Base-by-base conservation (phyloP, 768 basidiomycete genomes). In the Rhodotorula taiwanensis region DNA sequence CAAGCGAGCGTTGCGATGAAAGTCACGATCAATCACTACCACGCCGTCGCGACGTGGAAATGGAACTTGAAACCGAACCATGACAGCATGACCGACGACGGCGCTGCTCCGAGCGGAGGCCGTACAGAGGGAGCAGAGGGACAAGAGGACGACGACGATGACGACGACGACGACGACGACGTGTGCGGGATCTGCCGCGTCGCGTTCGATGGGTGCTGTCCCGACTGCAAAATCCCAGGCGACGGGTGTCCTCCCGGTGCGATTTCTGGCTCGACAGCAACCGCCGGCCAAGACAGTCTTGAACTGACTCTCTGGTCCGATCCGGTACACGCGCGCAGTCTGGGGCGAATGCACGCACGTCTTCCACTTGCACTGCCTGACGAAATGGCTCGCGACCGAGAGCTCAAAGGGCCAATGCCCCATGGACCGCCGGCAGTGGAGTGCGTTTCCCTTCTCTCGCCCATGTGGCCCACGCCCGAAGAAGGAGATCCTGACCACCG, bases 331-430 rank as follows among this genome's bases (percentile, higher is more conserved):
- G 30, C 36, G 14, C 41, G n/a, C 68, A 98, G 94, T 98, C 57
- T 98, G 92, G 89, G 95, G 95, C 39, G 86, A 95, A 77, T 99
- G 94, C 74, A 89, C 85, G 10, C 95, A 98, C 75, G 85, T 95
- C 60, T 99, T 98, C 73, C 95, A 99, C 75, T 92, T 97, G 89
- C 94, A 99, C 75, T 98, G 94, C 77, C 78, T 99, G 18, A 80
- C 94, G 67, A 95, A 97, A 76, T 99, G 95, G 95, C 83, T 97
- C 63, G 85, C 85, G 6, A 93, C 92, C 0, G 8, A 84, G 23
- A 55, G 88, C 20, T 92, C 88, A 41, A 97, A 97, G 75, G 86
- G 87, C 70, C 90, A 93, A 70, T 99, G 95, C 79, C 95, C 95
- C n/a, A 93, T 99, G 90, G 94, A 98, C 74, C 81, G 95, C 34